Evolutionary conservation across 768 basidiomycete species (phyloP).

Genomic region (Leucocoprinus leucothites): DNA sequence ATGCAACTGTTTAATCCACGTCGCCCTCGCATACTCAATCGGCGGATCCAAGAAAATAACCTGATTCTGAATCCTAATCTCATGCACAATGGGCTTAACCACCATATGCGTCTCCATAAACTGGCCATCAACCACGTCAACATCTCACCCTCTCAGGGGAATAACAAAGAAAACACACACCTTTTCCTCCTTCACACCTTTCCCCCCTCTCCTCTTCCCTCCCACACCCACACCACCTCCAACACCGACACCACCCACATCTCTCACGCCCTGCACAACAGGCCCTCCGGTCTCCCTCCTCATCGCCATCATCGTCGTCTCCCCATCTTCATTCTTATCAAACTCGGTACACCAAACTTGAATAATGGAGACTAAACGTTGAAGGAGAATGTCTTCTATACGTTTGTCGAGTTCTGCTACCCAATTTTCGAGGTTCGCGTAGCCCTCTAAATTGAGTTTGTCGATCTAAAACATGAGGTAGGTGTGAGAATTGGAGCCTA

Average conservation of each 20-base stretch:
- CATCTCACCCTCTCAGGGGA: background rate
- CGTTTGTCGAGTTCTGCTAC: slow-evolving; percentile 78
- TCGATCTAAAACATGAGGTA: slow-evolving; percentile 62
- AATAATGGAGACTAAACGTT: slow-evolving; percentile 73
- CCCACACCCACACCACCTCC: too few relatives aligned
- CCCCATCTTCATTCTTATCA: slow-evolving; percentile 70
- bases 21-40: slow-evolving; percentile 88
- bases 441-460: slow-evolving; percentile 92
- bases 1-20: slow-evolving; percentile 88
- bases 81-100: slow-evolving; percentile 86
- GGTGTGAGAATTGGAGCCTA: background rate
- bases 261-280: slow-evolving; percentile 30
- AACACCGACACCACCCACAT: slow-evolving; percentile 45
- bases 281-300: slow-evolving; percentile 49
- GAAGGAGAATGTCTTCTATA: slow-evolving; percentile 78
- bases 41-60: slow-evolving; percentile 99
- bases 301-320: too few relatives aligned
- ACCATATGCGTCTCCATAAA: slow-evolving; percentile 71
- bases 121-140: slow-evolving; percentile 30
- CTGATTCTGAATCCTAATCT: slow-evolving; percentile 97
- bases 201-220: slow-evolving; percentile 69
- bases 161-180: slow-evolving; percentile 29
- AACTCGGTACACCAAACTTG: slow-evolving; percentile 90
- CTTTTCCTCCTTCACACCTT: slow-evolving; percentile 78
- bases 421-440: slow-evolving; percentile 91